Conservation (phyloP, 2,329 filamentous ascomycete species). For the Mollisia scopiformis region DNA sequence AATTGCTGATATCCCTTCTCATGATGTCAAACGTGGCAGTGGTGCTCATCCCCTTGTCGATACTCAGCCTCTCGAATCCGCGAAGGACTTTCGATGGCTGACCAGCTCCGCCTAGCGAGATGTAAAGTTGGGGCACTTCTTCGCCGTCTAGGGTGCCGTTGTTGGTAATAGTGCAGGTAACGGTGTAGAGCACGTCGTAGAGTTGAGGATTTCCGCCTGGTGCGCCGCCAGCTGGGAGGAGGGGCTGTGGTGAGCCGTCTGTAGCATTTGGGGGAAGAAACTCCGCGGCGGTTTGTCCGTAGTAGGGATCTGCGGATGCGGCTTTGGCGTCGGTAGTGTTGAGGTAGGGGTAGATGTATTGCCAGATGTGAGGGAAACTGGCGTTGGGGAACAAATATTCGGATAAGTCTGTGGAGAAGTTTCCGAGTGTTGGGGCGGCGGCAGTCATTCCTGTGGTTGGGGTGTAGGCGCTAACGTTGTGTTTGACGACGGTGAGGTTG, state of each 20-base stretch:
- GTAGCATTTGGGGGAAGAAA: conserved; percentile 47
- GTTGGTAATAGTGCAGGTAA: conserved; percentile 57
- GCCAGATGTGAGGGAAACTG: conserved; percentile 46
- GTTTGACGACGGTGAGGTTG: conserved; percentile 53
- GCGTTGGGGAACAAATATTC: conserved; percentile 72
- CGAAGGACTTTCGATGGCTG: conserved; percentile 72
- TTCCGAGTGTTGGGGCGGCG: conserved; percentile 65
- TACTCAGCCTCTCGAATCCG: conserved; percentile 77
- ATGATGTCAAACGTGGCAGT: conserved; percentile 72
- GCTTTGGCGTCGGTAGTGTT: conserved; percentile 49
- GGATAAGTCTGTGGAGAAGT: conserved; percentile 60
- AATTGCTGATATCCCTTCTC: conserved; percentile 83
- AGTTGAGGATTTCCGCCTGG: conserved; percentile 58
- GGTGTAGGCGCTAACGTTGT: conserved; percentile 29
- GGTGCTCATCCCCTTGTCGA: conserved; percentile 68
- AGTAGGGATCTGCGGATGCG: conserved; percentile 49
- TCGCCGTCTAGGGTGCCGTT: conserved; percentile 55
- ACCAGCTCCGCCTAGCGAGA: conserved; percentile 77
- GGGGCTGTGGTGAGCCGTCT: conserved; percentile 50
- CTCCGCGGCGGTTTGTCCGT: conserved; percentile 30
- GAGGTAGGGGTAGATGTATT: conserved; percentile 60
- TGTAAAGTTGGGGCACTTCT: conserved; percentile 67
- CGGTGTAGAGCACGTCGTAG: conserved; percentile 58
- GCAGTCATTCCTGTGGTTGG: conserved; percentile 64
- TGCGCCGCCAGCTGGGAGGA: conserved; percentile 49